Base-by-base conservation (phyloP, 2,329 filamentous ascomycete species). In the Arthrobotrys iridis region DNA sequence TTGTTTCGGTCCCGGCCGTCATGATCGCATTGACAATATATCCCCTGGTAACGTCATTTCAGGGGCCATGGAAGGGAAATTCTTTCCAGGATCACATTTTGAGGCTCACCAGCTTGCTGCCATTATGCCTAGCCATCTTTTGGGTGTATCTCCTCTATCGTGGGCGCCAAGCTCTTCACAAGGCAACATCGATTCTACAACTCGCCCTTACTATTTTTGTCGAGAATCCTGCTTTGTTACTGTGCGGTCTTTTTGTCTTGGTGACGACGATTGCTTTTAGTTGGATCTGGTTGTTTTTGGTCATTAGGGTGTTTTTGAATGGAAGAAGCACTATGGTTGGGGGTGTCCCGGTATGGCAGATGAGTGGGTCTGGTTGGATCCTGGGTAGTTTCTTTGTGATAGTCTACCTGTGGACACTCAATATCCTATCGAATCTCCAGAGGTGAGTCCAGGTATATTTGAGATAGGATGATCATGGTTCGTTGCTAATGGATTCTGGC, bases 221-320 rank as follows among this genome's bases (percentile, higher is more conserved):
- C 4, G 91, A 93, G 35, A 96, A 96, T 80, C 89, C 93, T 7
- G 92, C 91, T 1, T 86, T 99, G 18, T 86, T 98, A 33, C 81
- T 91, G 1, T 87, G 97, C n/a, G 95, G 95, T 1, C 90, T 97
- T 79, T 88, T 86, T 8, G 91, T 90, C 20, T 86, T 98, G 11
- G 87, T 85, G 4, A 84, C 89, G 24, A 90, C 96, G 45, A 91
- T 97, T 7, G 84, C 88, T 11, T 98, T 93, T 91, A 97, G 93
- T 0, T 99, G 95, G 95, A 82, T 91, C 4, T 99, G 95, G 95
- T 88, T 98, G 78, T 89, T 89, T 79, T 97, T 99, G 93, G 98
- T 99, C 82, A 94, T 93, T 5, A 88, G 93, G 46, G 90, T 98
- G 71, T 99, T 99, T 82, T 88, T 98, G 72, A 93, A 92, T n/a